Conservation (phyloP, 116 monocot species). For the Papilionanthe hybrid region DNA sequence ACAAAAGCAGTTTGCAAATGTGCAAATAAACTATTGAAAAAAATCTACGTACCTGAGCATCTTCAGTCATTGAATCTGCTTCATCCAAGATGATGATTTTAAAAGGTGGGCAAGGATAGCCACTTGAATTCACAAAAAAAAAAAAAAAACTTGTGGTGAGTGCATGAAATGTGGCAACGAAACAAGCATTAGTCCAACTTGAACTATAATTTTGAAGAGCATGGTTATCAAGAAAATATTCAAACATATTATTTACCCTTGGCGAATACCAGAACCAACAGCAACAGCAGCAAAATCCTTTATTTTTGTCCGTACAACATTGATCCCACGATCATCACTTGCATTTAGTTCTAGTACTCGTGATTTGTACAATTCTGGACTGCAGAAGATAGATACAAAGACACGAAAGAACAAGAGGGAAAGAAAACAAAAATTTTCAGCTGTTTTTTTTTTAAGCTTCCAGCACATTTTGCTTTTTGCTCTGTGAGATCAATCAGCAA, state of each 20-base stretch:
- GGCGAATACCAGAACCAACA: constrained; percentile 60
- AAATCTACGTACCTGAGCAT: constrained; percentile 72
- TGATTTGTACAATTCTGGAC: constrained; percentile 83
- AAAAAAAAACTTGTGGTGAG: constrained; percentile 7
- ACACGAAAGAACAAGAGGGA: background rate
- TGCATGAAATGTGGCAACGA: background rate
- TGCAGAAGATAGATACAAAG: constrained; percentile 17
- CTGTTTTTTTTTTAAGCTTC: too few species aligned
- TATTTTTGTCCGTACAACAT: constrained; percentile 95
- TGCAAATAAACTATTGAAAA: constrained; percentile 4
- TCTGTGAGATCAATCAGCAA: too few species aligned
- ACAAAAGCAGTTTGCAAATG: constrained; percentile 3
- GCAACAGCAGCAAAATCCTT: constrained; percentile 98
- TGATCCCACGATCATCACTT: constrained; percentile 99
- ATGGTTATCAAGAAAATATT: constrained; percentile 1
- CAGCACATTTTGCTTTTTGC: too few species aligned
- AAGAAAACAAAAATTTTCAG: background rate
- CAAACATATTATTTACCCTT: constrained; percentile 39
- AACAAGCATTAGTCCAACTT: background rate
- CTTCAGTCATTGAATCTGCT: constrained; percentile 99
- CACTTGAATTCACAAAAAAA: constrained; percentile 31
- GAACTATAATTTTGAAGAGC: background rate
- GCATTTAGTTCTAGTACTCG: constrained; percentile 96
- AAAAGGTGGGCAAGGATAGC: constrained; percentile 86
- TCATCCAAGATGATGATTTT: constrained; percentile 98